Percentiles rank a stretch among this genome's conserved stretches.
These are phyloP conservation scores for Microdochium paspali DNA, from an alignment of 2,329 filamentous ascomycete genomes.

Conservation along the genomic window DNA sequence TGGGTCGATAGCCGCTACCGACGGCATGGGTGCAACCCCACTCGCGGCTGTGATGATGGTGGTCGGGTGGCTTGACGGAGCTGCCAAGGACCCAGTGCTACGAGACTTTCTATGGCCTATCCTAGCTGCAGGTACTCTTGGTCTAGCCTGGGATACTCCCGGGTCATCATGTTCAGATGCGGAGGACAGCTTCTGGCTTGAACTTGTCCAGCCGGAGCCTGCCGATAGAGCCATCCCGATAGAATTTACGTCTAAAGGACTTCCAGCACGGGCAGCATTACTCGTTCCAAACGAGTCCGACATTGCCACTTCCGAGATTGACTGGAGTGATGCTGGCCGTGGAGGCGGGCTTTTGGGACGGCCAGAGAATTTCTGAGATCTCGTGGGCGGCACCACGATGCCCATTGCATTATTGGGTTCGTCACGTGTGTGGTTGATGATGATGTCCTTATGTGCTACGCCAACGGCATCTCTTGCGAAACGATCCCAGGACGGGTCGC, in stretches of 20 bases:
- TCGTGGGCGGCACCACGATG: background rate
- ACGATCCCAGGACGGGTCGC: conserved; percentile 14
- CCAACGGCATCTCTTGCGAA: conserved; percentile 15
- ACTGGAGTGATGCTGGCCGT: background rate
- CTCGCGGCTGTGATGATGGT: background rate
- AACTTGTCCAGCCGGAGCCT: background rate
- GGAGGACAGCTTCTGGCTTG: background rate
- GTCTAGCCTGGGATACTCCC: too few species aligned
- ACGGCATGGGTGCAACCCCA: background rate
- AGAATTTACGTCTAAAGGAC: background rate
- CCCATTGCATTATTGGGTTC: background rate
- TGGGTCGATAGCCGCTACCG: background rate
- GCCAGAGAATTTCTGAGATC: background rate
- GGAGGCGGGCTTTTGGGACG: background rate
- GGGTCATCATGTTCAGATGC: too few species aligned
- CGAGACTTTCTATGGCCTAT: background rate
- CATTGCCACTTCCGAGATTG: background rate
- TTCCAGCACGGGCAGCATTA: background rate
- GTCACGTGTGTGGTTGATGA: background rate
- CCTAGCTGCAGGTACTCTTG: too few species aligned
- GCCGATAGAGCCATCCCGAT: background rate
- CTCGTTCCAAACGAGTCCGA: background rate
- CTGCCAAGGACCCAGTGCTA: background rate
- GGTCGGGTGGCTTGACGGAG: background rate
- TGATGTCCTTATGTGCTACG: conserved; percentile 15